Evolutionary conservation across 768 basidiomycete species (phyloP).

Genomic region (Leccinum arenicola): DNA sequence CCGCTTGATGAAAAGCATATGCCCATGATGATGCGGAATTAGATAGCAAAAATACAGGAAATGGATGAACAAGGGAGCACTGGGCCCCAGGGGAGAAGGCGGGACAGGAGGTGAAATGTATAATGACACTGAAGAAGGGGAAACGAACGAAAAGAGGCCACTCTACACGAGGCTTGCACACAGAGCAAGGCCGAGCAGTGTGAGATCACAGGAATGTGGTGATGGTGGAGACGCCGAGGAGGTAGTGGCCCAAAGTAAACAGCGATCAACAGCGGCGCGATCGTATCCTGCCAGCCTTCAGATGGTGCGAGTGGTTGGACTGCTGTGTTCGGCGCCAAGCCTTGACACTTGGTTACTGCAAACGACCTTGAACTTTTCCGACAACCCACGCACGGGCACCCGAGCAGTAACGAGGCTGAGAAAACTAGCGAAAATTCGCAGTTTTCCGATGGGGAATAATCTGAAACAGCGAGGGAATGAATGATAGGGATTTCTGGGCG

Average conservation of each 20-base stretch:
- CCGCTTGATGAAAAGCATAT: slow-evolving; percentile 67
- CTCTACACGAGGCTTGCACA: slow-evolving; percentile 15
- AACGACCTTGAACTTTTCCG: not conserved
- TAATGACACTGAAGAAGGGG: not conserved
- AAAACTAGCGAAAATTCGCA: not conserved
- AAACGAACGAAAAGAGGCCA: not conserved
- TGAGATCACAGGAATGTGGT: not conserved
- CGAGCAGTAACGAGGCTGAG: slow-evolving; percentile 3
- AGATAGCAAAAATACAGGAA: slow-evolving; percentile 6
- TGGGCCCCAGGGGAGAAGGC: slow-evolving; percentile 6
- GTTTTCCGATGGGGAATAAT: not conserved
- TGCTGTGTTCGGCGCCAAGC: no score
- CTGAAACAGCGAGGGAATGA: not conserved
- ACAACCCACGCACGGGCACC: not conserved
- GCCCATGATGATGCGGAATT: slow-evolving; percentile 51
- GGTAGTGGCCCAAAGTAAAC: slow-evolving; percentile 9
- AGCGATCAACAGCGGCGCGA: slow-evolving; percentile 21
- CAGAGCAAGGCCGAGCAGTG: slow-evolving; percentile 16
- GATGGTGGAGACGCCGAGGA: not conserved
- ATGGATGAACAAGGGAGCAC: slow-evolving; percentile 8
- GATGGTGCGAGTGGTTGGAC: not conserved
- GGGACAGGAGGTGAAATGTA: not conserved
- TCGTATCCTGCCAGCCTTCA: not conserved
- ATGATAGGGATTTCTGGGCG: not conserved
- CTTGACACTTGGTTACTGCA: not conserved